A percentile compares a stretch with the other conserved stretches of the same genome.
Evolutionary conservation across 148 eudicot genomes (phyloP).

Genomic region (Camellia sinensis): DNA sequence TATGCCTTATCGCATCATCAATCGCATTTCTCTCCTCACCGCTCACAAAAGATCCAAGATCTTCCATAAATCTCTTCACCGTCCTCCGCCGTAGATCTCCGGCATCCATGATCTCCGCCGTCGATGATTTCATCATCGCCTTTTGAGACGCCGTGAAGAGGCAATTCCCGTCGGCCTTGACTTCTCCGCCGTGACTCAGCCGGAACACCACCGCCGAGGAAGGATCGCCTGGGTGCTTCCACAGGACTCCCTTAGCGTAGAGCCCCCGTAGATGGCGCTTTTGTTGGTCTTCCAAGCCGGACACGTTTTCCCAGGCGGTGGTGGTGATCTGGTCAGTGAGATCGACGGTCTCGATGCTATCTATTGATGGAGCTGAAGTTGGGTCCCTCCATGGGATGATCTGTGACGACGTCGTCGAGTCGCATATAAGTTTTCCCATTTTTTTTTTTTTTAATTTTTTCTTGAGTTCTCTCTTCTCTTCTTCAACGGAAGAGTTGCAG

Average conservation of each 20-base stretch:
- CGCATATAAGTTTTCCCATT: constrained; percentile 87
- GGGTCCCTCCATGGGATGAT: constrained; percentile 60
- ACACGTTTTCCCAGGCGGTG: constrained; percentile 60
- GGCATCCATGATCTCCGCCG: constrained; percentile 19
- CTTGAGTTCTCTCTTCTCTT: background rate
- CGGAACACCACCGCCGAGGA: constrained; percentile 47
- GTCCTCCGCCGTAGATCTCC: constrained; percentile 58
- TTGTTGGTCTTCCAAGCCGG: constrained; percentile 65
- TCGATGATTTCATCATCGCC: constrained; percentile 35
- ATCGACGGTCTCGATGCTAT: constrained; percentile 24
- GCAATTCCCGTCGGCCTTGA: constrained; percentile 89
- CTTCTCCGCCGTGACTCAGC: constrained; percentile 79
- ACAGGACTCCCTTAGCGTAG: constrained; percentile 64
- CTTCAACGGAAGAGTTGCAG: constrained; percentile 19
- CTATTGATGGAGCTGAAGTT: constrained; percentile 21
- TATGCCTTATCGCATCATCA: constrained; percentile 51
- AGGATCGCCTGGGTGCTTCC: constrained; percentile 60
- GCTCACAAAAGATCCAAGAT: constrained; percentile 46
- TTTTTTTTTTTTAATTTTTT: background rate
- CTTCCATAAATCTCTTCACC: constrained; percentile 62
- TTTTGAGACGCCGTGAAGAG: constrained; percentile 60
- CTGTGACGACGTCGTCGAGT: constrained; percentile 50
- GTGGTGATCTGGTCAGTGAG: background rate
- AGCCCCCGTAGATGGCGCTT: constrained; percentile 36
- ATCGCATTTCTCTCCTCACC: constrained; percentile 42